Percentiles rank a stretch among this genome's conserved stretches.
Conservation (phyloP, 345 rosid species). For the Euphorbia peplus region DNA sequence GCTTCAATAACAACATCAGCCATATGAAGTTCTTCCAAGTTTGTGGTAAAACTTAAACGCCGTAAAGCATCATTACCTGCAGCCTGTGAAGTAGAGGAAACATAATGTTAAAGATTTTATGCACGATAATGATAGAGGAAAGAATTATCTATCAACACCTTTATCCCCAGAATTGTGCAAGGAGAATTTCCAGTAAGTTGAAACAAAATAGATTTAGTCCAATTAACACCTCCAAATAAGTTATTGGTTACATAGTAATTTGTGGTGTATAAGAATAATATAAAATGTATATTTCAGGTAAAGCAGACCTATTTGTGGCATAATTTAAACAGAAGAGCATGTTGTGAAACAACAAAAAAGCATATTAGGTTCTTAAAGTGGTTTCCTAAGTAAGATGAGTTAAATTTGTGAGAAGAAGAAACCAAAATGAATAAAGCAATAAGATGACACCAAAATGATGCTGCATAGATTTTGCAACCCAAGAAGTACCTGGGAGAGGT, state of each 20-base stretch:
- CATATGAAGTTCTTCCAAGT: constrained; percentile 48
- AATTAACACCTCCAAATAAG: background rate
- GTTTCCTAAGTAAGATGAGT: background rate
- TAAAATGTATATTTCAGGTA: background rate
- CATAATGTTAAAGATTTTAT: background rate
- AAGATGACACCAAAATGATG: background rate
- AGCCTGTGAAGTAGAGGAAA: constrained; percentile 37
- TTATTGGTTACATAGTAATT: background rate
- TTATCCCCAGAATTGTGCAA: no score
- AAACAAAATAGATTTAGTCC: background rate
- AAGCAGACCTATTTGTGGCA: background rate
- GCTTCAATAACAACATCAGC: constrained; percentile 82
- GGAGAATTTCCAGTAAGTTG: background rate
- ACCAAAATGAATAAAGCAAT: background rate
- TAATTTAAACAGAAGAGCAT: background rate
- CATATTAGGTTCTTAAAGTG: background rate
- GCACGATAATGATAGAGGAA: background rate
- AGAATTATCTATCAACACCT: no score
- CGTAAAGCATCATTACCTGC: constrained; percentile 54
- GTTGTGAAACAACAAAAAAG: background rate
- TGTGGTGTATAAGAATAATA: background rate
- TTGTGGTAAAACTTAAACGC: constrained; percentile 54
- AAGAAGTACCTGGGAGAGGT: constrained; percentile 62
- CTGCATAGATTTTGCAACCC: background rate
- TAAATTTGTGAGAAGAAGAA: background rate